Base-by-base conservation (phyloP, 768 basidiomycete genomes). In the Tricholoma sp. region DNA sequence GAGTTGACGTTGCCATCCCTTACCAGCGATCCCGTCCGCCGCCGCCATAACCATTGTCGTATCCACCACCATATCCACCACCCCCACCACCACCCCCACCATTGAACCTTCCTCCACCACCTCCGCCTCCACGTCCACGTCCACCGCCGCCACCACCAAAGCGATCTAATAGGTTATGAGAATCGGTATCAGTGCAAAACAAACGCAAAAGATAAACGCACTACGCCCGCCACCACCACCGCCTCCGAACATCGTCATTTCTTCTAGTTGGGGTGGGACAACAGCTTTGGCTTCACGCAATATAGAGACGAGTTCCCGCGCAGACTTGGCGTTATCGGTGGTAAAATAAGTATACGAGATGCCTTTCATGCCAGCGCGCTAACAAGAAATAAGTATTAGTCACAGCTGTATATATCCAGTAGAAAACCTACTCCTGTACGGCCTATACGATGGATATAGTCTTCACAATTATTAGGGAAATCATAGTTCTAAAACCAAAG, bases 361-460 rank as follows among this genome's bases (percentile, higher is more conserved):
- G 62, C 95, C 95, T 70, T 85, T 95, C 83, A 86, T 82, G 39
- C 93, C 93, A 44, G 93, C 94, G 71, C 91, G 92, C 91, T 94
- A 61, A 29, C 45, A 42, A 55, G 42, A 6, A 53, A 66, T 66
- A 41, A 15, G 52, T 13, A 13, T 13, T 18, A 17, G 32, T 31
- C 9, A 44, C 24, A 8, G 34, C 10, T 42, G 24, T 5, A 50
- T 3, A 8, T 24, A 55, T 1, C 17, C 12, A 37, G 56, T 49
- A 32, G 12, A 44, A 53, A 0, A 70, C 81, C 47, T 72, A 92
- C 91, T 55, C 95, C 95, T 61, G 96, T 97, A 70, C 96, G 94
- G 61, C 96, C 97, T 66, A 99, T 99, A 63, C 96, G 93, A 75
- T 99, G 96, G 58, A 98, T 94, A 73, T 98, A 98, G 73, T 97